Percentiles rank a stretch among this genome's conserved stretches.
These are phyloP conservation scores for Globisporangium middletonii DNA, from an alignment of 352 stramenopile species.

Conservation along the genomic window DNA sequence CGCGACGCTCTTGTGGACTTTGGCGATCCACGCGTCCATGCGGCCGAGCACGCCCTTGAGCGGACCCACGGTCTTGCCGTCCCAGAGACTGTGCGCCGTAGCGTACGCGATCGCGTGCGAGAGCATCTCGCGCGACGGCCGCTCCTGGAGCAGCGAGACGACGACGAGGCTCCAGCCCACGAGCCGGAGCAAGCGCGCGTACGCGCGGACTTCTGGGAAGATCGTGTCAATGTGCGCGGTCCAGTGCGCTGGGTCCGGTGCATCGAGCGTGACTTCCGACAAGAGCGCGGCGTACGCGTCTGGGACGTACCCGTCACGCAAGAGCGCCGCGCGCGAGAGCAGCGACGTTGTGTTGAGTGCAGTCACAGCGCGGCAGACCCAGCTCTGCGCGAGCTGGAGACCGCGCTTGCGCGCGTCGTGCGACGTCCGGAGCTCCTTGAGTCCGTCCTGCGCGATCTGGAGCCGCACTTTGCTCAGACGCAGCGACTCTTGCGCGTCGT, in stretches of 20 bases:
- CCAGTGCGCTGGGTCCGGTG: not conserved
- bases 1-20: constrained; percentile 67
- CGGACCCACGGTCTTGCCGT: constrained; percentile 53
- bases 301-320: constrained; percentile 34
- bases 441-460: constrained; percentile 33
- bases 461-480: constrained; percentile 58
- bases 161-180: constrained; percentile 75
- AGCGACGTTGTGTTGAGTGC: constrained; percentile 46
- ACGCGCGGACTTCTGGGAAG: constrained; percentile 65
- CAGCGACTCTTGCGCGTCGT: constrained; percentile 62
- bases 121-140: constrained; percentile 57
- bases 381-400: constrained; percentile 47
- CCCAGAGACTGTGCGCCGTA: constrained; percentile 51
- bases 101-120: constrained; percentile 60
- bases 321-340: constrained; percentile 28
- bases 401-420: constrained; percentile 66
- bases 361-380: constrained; percentile 41
- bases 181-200: constrained; percentile 53
- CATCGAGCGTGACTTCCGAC: constrained; percentile 11
- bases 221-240: constrained; percentile 39
- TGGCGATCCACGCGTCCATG: constrained; percentile 77
- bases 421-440: constrained; percentile 52
- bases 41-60: constrained; percentile 68
- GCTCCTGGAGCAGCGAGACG: constrained; percentile 68
- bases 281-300: constrained; percentile 42